phyloP scores from a whole-genome alignment of 2,329 filamentous ascomycete genomes.

The Neonectria magnoliae region DNA sequence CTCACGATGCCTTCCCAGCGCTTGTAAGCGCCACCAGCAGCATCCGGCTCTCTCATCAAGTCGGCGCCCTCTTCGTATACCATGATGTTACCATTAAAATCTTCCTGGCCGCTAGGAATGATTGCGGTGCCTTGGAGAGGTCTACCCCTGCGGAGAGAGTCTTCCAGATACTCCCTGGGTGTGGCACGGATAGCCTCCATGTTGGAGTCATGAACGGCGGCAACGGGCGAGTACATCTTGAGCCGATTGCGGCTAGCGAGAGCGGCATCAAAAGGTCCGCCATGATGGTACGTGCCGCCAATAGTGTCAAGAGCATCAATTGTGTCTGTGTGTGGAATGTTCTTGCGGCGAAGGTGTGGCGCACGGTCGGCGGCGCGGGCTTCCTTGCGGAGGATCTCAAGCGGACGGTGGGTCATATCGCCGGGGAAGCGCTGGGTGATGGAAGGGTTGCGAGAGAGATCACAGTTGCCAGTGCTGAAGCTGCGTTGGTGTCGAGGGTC shows the following conservation, averaged over 20 bases:
- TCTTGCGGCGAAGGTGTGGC: constrained; percentile 73
- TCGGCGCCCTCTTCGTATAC: constrained; percentile 88
- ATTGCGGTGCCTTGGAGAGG: constrained; percentile 83
- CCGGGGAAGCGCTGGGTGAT: constrained; percentile 63
- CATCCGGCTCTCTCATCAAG: constrained; percentile 78
- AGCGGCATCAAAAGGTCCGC: constrained; percentile 89
- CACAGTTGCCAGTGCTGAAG: constrained; percentile 32
- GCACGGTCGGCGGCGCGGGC: constrained; percentile 72
- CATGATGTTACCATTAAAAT: constrained; percentile 76
- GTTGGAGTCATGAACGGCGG: constrained; percentile 78
- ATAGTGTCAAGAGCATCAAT: constrained; percentile 84
- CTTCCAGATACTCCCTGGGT: constrained; percentile 78
- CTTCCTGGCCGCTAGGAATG: constrained; percentile 77
- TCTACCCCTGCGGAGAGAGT: constrained; percentile 76
- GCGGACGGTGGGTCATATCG: constrained; percentile 71
- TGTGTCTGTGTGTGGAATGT: constrained; percentile 74
- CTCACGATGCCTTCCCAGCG: constrained; percentile 78
- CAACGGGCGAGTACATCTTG: constrained; percentile 73
- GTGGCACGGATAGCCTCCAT: constrained; percentile 82
- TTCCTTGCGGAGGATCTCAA: constrained; percentile 73
- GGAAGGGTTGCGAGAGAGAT: constrained; percentile 30
- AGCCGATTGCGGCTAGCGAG: constrained; percentile 77
- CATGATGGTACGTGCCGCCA: constrained; percentile 81
- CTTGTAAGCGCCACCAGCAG: constrained; percentile 78
- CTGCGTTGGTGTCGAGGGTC: constrained; percentile 34